These are phyloP conservation scores for Pleurotus tuber-regium DNA, from an alignment of 768 basidiomycete species.

Conservation along the genomic window DNA sequence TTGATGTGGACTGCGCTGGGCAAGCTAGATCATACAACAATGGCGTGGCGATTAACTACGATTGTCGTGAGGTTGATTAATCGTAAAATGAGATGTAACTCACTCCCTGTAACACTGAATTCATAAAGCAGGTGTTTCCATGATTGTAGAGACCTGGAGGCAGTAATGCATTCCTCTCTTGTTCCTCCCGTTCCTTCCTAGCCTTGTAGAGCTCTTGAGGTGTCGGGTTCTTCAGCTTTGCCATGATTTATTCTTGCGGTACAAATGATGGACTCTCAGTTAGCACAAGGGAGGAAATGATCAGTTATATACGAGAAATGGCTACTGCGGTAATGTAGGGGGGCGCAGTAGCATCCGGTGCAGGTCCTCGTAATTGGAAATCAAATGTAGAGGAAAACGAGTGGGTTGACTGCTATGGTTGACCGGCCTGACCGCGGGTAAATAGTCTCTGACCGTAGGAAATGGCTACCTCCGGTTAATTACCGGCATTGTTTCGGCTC, in stretches of 20 bases:
- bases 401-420: too few species aligned
- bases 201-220: constrained; percentile 64
- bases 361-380: too few species aligned
- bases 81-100: constrained; percentile 27
- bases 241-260: too few species aligned
- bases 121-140: constrained; percentile 95
- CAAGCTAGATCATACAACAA: constrained; percentile 56
- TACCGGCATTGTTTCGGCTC: too few species aligned
- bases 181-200: constrained; percentile 59
- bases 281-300: too few species aligned
- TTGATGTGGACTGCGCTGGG: constrained; percentile 46
- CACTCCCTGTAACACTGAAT: constrained; percentile 88
- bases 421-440: too few species aligned
- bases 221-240: constrained; percentile 52
- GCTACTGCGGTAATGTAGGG: background rate
- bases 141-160: constrained; percentile 79
- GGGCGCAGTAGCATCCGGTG: constrained; percentile 8
- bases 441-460: too few species aligned
- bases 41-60: constrained; percentile 67
- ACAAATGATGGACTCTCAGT: too few species aligned
- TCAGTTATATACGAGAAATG: background rate
- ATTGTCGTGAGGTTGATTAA: constrained; percentile 11
- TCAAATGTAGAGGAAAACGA: too few species aligned
- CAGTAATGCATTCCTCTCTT: constrained; percentile 54
- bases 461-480: too few species aligned